phyloP scores from a whole-genome alignment of 1,139 yeast species.

The Nakaseomyces uthaithaninus region DNA sequence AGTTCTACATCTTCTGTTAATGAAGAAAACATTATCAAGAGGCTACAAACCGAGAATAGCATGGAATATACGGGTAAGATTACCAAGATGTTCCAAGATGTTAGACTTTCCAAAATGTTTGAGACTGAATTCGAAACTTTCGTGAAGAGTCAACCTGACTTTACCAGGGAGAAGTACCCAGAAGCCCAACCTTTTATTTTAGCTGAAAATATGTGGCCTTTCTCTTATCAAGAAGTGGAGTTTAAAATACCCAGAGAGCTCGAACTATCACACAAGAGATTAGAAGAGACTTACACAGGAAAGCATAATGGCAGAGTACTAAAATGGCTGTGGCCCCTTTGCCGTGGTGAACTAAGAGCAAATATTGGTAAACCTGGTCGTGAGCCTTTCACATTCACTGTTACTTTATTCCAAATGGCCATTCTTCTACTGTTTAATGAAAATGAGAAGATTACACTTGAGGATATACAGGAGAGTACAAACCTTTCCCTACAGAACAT shows the following conservation, averaged over 20 bases:
- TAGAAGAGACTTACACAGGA: conserved; percentile 58
- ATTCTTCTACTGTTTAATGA: conserved; percentile 69
- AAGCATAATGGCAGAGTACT: conserved; percentile 84
- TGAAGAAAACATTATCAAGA: conserved; percentile 79
- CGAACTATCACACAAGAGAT: conserved; percentile 53
- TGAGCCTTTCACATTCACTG: conserved; percentile 75
- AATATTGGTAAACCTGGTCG: conserved; percentile 74
- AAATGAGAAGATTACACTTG: conserved; percentile 46
- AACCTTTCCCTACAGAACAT: conserved; percentile 59
- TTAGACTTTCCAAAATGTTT: conserved; percentile 76
- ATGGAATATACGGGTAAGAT: conserved; percentile 89
- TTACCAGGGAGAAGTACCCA: conserved; percentile 37
- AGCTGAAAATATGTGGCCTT: conserved; percentile 91
- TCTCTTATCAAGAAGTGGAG: conserved; percentile 38
- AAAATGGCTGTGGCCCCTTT: conserved; percentile 94
- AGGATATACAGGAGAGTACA: conserved; percentile 57
- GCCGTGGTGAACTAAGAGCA: conserved; percentile 90
- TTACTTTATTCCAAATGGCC: conserved; percentile 80
- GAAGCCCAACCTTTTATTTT: conserved; percentile 71
- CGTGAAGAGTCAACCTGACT: conserved; percentile 33
- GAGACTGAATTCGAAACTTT: conserved; percentile 56
- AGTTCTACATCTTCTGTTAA: conserved; percentile 76
- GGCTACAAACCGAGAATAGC: conserved; percentile 84
- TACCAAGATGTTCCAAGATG: conserved; percentile 94
- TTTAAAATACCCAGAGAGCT: conserved; percentile 60